These are phyloP conservation scores for Ustulina deusta DNA, from an alignment of 2,329 filamentous ascomycete genomes.

Conservation along the genomic window DNA sequence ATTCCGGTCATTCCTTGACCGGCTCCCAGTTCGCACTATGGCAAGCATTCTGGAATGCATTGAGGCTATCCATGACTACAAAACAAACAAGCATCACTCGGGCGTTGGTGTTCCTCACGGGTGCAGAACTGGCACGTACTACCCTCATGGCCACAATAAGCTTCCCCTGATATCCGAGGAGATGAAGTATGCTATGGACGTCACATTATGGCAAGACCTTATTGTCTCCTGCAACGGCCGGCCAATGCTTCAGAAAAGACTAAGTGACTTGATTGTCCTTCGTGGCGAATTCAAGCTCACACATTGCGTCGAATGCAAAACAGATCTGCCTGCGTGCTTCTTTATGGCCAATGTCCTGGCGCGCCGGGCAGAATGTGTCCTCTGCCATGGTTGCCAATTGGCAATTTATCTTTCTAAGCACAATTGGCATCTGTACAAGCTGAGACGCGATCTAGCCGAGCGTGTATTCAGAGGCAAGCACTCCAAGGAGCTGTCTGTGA, in stretches of 20 bases:
- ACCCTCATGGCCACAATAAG: neutral
- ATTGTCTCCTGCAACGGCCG: slow-evolving; percentile 39
- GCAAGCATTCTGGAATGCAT: slow-evolving; percentile 41
- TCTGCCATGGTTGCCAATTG: slow-evolving; percentile 46
- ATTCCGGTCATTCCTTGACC: slow-evolving; percentile 47
- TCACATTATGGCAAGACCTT: slow-evolving; percentile 38
- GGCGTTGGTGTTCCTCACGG: neutral
- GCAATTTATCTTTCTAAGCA: neutral
- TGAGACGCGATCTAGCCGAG: neutral
- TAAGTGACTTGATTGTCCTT: slow-evolving; percentile 2
- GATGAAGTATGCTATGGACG: slow-evolving; percentile 17
- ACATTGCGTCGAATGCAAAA: slow-evolving; percentile 35
- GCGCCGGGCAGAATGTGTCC: neutral
- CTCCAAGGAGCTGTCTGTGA: neutral
- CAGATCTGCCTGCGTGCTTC: slow-evolving; percentile 36
- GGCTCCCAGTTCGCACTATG: slow-evolving; percentile 42
- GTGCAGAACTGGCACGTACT: neutral
- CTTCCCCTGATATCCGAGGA: neutral
- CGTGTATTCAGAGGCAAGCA: neutral
- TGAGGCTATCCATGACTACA: slow-evolving; percentile 36
- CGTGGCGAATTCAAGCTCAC: slow-evolving; percentile 1
- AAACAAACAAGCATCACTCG: slow-evolving; percentile 13
- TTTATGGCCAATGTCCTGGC: slow-evolving; percentile 19
- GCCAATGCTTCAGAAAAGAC: neutral
- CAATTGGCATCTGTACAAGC: slow-evolving; percentile 13